Percentiles rank a stretch among this genome's conserved stretches.
Evolutionary conservation across 345 rosid genomes (phyloP).

Genomic region (Sapria himalayana): DNA sequence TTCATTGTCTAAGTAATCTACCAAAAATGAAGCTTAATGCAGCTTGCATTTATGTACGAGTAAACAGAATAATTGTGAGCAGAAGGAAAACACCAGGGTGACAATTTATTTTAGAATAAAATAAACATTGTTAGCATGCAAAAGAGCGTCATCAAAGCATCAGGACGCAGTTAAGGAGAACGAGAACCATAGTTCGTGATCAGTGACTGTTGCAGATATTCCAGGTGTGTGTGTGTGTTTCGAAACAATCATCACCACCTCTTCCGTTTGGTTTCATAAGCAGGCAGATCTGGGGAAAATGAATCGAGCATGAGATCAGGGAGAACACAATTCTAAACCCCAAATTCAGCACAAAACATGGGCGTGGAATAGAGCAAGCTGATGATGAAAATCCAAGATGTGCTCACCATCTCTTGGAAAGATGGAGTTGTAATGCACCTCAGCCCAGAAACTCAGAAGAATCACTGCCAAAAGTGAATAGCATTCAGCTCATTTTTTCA

Average conservation of each 20-base stretch:
- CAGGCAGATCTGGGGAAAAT: slow-evolving; percentile 20
- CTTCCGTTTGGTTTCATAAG: slow-evolving; percentile 26
- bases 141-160: too few relatives aligned
- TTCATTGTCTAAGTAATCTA: too few relatives aligned
- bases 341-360: background rate
- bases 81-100: too few relatives aligned
- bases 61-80: too few relatives aligned
- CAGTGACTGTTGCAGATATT: too few relatives aligned
- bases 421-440: slow-evolving; percentile 49
- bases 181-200: too few relatives aligned
- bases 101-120: too few relatives aligned
- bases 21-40: too few relatives aligned
- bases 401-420: slow-evolving; percentile 25
- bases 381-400: slow-evolving; percentile 1
- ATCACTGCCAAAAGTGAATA: slow-evolving; percentile 20
- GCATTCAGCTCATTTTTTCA: background rate
- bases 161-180: too few relatives aligned
- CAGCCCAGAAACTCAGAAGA: slow-evolving; percentile 41
- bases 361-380: background rate
- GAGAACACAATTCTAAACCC: background rate
- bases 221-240: too few relatives aligned
- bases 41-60: too few relatives aligned
- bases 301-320: slow-evolving; percentile 1
- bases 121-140: too few relatives aligned
- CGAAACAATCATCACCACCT: slow-evolving; percentile 18